phyloP scores from a whole-genome alignment of 2,329 filamentous ascomycete genomes.

The Claviceps sorghi region DNA sequence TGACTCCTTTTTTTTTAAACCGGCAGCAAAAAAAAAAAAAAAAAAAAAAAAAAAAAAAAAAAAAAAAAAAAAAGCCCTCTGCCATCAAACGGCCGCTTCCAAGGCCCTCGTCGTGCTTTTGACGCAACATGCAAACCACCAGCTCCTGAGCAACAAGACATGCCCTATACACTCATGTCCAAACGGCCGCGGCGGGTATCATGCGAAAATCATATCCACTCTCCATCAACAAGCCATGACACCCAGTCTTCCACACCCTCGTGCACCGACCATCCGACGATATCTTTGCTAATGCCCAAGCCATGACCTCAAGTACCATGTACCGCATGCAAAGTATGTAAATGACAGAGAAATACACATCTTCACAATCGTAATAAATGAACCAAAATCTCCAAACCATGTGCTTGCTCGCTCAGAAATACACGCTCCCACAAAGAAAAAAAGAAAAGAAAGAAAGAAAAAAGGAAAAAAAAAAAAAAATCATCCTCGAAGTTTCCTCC shows the following conservation, averaged over 20 bases:
- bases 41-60: too few relatives aligned
- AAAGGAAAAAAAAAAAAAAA: background rate
- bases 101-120: too few relatives aligned
- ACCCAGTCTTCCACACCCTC: background rate
- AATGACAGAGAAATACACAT: background rate
- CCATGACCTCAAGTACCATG: background rate
- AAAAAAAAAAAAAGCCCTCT: too few relatives aligned
- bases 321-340: background rate
- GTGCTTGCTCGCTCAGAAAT: background rate
- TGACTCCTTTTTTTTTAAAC: too few relatives aligned
- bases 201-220: background rate
- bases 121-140: too few relatives aligned
- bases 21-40: too few relatives aligned
- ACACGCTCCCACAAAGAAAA: background rate
- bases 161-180: too few relatives aligned
- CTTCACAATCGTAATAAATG: too few relatives aligned
- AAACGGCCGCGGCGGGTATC: background rate
- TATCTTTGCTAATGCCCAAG: background rate
- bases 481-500: conserved; percentile 39
- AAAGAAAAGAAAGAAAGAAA: background rate
- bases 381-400: background rate
- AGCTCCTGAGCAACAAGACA: too few relatives aligned
- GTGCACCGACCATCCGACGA: background rate
- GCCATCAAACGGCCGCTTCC: too few relatives aligned
- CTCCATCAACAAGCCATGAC: background rate